Base-by-base conservation (phyloP, 345 rosid species). In the Salix exigua region DNA sequence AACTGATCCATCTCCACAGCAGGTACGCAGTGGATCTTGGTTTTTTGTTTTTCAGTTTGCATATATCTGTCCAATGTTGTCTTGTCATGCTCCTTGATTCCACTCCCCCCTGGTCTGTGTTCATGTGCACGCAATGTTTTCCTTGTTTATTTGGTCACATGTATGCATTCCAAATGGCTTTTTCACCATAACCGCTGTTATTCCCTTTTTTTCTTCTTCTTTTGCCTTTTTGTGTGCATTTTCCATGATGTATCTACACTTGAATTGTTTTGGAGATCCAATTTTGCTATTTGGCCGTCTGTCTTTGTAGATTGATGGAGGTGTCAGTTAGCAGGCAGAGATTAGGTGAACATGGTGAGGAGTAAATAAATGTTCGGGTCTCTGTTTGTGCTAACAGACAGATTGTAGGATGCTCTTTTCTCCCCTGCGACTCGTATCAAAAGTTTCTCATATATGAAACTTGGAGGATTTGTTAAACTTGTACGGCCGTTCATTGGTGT, bases 281-380 rank as follows among this genome's bases (percentile, higher is more conserved):
- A 68, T 6, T 40, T 17, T 50, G n/a, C 35, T 18, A 19, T 58
- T 69, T 40, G 68, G 58, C 14, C 51, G 44, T 13, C 17, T 69
- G 30, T 76, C 51, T 70, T 69, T 61, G 68, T 70, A 70, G 79
- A 70, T 60, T 58, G 61, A n/a, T 42, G 23, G 31, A 28, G 48
- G 21, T 7, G 42, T 60, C 23, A 25, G 37, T 1, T 33, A 19
- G 48, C 17, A 48, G 30, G 72, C 72, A 53, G 66, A 66, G 66
- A 65, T 53, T 37, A 50, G 80, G 25, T 21, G 79, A 19, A 21
- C 53, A 77, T 14, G 40, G 37, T 1, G 18, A n/a, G 64, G 38
- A 61, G 17, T 4, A 58, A 35, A n/a, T 42, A 18, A 1, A n/a
- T 69, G 31, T 11, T 48, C 50, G 18, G 70, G 60, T 40, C 64